phyloP scores from a whole-genome alignment of 2,329 filamentous ascomycete species.

The Coniella vitis region DNA sequence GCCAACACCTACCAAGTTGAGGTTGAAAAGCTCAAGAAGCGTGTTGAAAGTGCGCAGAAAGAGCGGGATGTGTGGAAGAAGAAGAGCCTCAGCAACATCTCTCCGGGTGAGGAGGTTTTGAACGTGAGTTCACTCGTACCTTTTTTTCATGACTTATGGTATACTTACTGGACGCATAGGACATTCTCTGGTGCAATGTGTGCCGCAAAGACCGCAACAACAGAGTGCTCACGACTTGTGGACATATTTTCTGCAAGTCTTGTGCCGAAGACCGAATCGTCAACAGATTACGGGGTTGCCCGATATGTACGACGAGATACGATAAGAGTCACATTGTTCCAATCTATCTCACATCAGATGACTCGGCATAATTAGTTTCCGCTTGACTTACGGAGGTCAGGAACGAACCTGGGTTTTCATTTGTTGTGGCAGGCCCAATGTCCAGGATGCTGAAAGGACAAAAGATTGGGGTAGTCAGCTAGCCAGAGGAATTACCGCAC shows the following conservation, averaged over 20 bases:
- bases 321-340: slow-evolving; percentile 85
- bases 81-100: slow-evolving; percentile 74
- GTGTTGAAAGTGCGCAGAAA: slow-evolving; percentile 71
- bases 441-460: no score
- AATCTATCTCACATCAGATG: slow-evolving; percentile 38
- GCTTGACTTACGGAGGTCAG: neutral
- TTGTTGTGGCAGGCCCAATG: no score
- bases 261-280: slow-evolving; percentile 86
- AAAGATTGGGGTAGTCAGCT: no score
- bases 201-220: slow-evolving; percentile 94
- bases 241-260: slow-evolving; percentile 85
- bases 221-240: slow-evolving; percentile 86
- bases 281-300: slow-evolving; percentile 90
- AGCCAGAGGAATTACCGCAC: no score
- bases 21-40: slow-evolving; percentile 70
- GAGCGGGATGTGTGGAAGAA: slow-evolving; percentile 80
- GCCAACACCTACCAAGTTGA: slow-evolving; percentile 64
- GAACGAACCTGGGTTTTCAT: no score
- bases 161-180: slow-evolving; percentile 40
- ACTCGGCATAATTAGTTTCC: neutral
- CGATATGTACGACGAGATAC: slow-evolving; percentile 87
- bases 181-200: slow-evolving; percentile 79
- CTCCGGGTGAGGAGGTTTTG: slow-evolving; percentile 76
- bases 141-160: neutral
- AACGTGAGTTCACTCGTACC: slow-evolving; percentile 54